Evolutionary conservation across 2,329 filamentous ascomycete genomes (phyloP).

Genomic region (Cryphonectria radicalis): DNA sequence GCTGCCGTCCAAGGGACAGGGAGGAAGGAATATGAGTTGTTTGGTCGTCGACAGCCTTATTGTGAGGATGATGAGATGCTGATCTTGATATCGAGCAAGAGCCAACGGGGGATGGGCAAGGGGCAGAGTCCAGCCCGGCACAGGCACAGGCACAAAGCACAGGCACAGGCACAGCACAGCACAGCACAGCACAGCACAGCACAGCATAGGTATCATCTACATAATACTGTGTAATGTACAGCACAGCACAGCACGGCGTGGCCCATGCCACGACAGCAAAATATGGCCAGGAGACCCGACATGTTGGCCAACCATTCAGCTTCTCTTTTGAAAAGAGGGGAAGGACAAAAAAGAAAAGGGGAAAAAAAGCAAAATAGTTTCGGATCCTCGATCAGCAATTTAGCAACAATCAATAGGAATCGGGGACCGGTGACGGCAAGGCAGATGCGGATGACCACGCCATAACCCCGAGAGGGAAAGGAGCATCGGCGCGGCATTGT

Average conservation of each 20-base stretch:
- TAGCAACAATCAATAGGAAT: background rate
- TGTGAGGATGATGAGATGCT: background rate
- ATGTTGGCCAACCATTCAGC: background rate
- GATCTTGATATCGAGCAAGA: background rate
- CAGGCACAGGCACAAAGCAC: background rate
- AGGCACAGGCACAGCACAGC: background rate
- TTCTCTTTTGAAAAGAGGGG: no score
- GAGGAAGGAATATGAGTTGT: background rate
- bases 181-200: background rate
- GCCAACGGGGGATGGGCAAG: background rate
- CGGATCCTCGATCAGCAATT: background rate
- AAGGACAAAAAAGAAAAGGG: no score
- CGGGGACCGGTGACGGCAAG: slow-evolving; percentile 1
- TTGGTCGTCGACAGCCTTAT: background rate
- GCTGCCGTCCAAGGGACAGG: background rate
- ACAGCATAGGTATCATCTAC: no score
- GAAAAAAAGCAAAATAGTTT: background rate
- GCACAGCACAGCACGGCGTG: background rate
- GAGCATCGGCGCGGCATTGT: slow-evolving; percentile 8
- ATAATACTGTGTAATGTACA: no score
- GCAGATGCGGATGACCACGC: background rate
- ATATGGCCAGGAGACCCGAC: background rate
- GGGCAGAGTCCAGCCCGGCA: background rate
- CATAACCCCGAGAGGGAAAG: background rate
- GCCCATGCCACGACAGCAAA: background rate